These are phyloP conservation scores for Geotrichum citri-aurantii DNA, from an alignment of 1,139 yeast genomes.

Conservation along the genomic window DNA sequence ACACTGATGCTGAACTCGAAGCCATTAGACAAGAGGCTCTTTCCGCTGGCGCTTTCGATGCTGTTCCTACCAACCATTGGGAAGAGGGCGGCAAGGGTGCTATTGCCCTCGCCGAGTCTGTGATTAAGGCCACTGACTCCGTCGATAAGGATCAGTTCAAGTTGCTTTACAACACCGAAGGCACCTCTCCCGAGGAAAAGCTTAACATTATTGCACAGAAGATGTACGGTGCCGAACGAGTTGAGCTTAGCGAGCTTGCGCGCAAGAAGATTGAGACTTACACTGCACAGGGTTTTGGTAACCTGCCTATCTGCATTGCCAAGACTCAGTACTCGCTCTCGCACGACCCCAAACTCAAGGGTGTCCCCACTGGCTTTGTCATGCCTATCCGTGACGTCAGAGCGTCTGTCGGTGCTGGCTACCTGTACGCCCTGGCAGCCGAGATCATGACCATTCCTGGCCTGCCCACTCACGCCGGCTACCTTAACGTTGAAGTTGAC, in stretches of 20 bases:
- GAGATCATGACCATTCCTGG: conserved; percentile 98
- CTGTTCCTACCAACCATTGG: conserved; percentile 95
- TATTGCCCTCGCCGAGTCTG: conserved; percentile 77
- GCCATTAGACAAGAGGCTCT: conserved; percentile 77
- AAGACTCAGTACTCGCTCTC: conserved; percentile 96
- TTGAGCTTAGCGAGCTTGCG: conserved; percentile 84
- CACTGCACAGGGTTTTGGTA: conserved; percentile 83
- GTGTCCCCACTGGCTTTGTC: conserved; percentile 92
- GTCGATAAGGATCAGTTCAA: conserved; percentile 54
- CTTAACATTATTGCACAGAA: conserved; percentile 74
- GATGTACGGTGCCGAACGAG: conserved; percentile 93
- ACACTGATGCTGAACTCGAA: conserved; percentile 76
- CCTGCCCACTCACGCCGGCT: conserved; percentile 92
- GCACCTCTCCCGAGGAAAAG: conserved; percentile 73
- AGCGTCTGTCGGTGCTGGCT: conserved; percentile 95
- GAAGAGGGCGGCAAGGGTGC: conserved; percentile 98
- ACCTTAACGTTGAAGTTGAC: conserved; percentile 92
- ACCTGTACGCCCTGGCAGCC: conserved; percentile 92
- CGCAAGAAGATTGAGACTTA: conserved; percentile 76
- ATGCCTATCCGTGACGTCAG: conserved; percentile 93
- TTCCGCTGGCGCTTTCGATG: conserved; percentile 90
- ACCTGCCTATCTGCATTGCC: conserved; percentile 93
- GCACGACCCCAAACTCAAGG: conserved; percentile 88
- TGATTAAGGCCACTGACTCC: conserved; percentile 52
- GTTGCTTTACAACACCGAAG: conserved; percentile 66